Evolutionary conservation across 2,329 filamentous ascomycete genomes (phyloP), one percentile per base, ranked within the genome.

Genomic region (Fusarium proliferatum): DNA sequence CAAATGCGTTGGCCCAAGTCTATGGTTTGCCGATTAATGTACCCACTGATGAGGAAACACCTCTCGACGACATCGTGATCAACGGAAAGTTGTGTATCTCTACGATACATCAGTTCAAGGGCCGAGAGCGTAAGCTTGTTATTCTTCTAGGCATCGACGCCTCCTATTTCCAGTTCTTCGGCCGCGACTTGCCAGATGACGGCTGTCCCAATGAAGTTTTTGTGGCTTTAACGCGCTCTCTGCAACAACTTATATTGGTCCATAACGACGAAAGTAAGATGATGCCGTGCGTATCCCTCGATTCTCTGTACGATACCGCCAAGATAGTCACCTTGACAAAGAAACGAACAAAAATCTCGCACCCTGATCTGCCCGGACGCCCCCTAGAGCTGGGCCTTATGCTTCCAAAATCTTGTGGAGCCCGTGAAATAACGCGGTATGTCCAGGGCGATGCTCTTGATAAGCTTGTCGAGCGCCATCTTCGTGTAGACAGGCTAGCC

Each of bases 101-200:
- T 19, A 80, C 78, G 1, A 80, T 80, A 48, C 79, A 81, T 41
- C 78, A 80, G 43, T 81, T 81, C 65, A 81, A 81, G 46, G 80
- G 80, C 9, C 78, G 72, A 46, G 79, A 81, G 66, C 79, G 79
- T 21, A 65, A 79, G 41, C 59, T 81, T 4, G 48, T 81, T 8
- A 77, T 81, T 45, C 61, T 81, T 5, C 64, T 78, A 36, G 76
- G 71, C 9, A 68, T 77, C 1, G 78, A 81, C 43, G 56, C 74
- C 17, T 69, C 71, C 1, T 81, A 76, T 53, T 81, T 81, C 34
- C 9, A 60, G 9, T 67, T 61, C 26, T 49, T 75, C 6, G 79
- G 74, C 3, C 74, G 77, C 16, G 64, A 79, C 48, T 49, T 75
- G n/a, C 77, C 77, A 7, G 78, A 80, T n/a, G 74, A 79, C 43